phyloP scores from a whole-genome alignment of 306 rosid species.

The Ammopiptanthus mongolicus region DNA sequence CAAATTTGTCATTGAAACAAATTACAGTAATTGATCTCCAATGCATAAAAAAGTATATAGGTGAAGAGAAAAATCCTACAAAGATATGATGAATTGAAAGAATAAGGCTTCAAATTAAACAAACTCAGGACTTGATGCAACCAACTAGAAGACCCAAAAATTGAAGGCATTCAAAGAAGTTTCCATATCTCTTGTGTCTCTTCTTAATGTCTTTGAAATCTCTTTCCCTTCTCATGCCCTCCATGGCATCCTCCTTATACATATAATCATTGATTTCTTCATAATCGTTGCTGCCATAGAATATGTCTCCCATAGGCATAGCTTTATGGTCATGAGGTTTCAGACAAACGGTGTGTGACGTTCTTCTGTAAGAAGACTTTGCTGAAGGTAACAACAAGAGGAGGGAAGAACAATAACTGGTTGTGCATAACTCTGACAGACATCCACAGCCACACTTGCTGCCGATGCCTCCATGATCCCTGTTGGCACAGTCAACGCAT shows the following conservation, averaged over 20 bases:
- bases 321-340: not conserved
- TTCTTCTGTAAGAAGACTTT: not conserved
- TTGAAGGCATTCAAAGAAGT: slow-evolving; percentile 10
- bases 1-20: not conserved
- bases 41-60: no score
- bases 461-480: not conserved
- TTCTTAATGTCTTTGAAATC: not conserved
- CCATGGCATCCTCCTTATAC: slow-evolving; percentile 31
- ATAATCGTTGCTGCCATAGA: slow-evolving; percentile 33
- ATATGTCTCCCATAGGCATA: slow-evolving; percentile 12
- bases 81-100: not conserved
- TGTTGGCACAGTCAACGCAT: not conserved
- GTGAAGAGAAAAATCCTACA: not conserved
- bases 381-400: not conserved
- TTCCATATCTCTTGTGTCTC: not conserved
- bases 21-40: not conserved
- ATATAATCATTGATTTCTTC: slow-evolving; percentile 1
- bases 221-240: slow-evolving; percentile 25
- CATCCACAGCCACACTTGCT: not conserved
- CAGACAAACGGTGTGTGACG: no score
- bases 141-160: slow-evolving; percentile 13
- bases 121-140: not conserved
- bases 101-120: not conserved
- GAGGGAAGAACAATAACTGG: not conserved
- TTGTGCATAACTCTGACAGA: not conserved